A percentile compares a stretch with the other conserved stretches of the same genome.
These are phyloP conservation scores for Russula ochroleuca DNA, from an alignment of 768 basidiomycete genomes.

Conservation along the genomic window DNA sequence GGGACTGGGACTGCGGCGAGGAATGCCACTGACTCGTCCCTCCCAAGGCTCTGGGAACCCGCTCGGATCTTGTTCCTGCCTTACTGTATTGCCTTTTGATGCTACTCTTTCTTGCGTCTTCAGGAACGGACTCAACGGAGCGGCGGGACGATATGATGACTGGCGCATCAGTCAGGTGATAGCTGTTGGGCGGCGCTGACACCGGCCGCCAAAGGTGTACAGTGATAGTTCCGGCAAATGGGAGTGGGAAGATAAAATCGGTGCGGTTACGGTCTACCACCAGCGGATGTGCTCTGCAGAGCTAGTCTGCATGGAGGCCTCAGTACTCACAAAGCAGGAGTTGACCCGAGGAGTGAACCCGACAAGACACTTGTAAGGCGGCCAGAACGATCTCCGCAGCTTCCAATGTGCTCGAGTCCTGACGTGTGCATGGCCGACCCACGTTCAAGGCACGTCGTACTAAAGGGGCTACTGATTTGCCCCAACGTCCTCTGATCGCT, in stretches of 20 bases:
- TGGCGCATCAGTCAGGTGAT: not conserved
- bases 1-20: not conserved
- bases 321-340: not conserved
- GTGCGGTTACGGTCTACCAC: not conserved
- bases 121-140: not conserved
- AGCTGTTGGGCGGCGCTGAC: not conserved
- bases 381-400: not conserved
- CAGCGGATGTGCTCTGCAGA: not conserved
- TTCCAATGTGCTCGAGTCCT: not conserved
- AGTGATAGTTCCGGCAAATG: not conserved
- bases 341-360: not conserved
- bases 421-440: not conserved
- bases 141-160: not conserved
- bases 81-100: not conserved
- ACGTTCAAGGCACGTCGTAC: not conserved
- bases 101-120: conserved; percentile 2
- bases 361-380: not conserved
- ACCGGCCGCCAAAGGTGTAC: not conserved
- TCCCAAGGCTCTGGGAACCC: not conserved
- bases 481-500: not conserved
- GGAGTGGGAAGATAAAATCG: not conserved
- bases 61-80: conserved; percentile 1
- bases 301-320: not conserved
- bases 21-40: not conserved
- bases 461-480: not conserved